These are phyloP conservation scores for Ceratocystis colombiana DNA, from an alignment of 2,329 filamentous ascomycete genomes.

Conservation along the genomic window DNA sequence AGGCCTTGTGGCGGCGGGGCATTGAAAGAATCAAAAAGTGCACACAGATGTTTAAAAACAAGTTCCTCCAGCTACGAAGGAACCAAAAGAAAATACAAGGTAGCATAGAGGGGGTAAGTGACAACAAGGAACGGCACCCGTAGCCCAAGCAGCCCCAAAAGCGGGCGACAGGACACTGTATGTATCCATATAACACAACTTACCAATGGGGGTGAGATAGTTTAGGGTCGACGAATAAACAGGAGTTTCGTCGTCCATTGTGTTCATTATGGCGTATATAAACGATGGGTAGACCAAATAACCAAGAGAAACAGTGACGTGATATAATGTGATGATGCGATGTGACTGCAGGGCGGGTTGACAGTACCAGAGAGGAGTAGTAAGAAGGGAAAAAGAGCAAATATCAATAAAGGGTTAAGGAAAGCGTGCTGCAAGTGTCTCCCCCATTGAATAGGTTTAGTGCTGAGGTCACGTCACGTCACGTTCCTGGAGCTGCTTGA, in stretches of 20 bases:
- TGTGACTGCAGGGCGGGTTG: not conserved
- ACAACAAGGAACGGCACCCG: not conserved
- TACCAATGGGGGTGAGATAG: conserved; percentile 11
- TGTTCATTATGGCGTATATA: not conserved
- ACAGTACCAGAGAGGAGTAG: not conserved
- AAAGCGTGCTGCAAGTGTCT: not conserved
- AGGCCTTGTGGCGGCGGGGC: too few species aligned
- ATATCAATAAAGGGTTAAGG: not conserved
- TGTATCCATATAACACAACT: not conserved
- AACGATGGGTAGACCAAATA: not conserved
- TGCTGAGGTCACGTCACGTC: not conserved
- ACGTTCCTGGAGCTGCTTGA: not conserved
- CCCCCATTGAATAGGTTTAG: not conserved
- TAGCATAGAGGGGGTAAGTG: not conserved
- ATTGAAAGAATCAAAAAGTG: not conserved
- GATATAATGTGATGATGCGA: not conserved
- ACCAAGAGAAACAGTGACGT: not conserved
- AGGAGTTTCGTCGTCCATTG: conserved; percentile 6
- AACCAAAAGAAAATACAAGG: not conserved
- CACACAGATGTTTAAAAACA: not conserved
- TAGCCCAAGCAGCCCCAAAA: not conserved
- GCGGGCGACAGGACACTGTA: conserved; percentile 1
- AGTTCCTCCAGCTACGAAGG: not conserved
- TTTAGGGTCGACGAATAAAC: conserved; percentile 6
- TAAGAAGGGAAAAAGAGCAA: not conserved